phyloP scores from a whole-genome alignment of 2,329 filamentous ascomycete genomes.

The Nemania sp. region DNA sequence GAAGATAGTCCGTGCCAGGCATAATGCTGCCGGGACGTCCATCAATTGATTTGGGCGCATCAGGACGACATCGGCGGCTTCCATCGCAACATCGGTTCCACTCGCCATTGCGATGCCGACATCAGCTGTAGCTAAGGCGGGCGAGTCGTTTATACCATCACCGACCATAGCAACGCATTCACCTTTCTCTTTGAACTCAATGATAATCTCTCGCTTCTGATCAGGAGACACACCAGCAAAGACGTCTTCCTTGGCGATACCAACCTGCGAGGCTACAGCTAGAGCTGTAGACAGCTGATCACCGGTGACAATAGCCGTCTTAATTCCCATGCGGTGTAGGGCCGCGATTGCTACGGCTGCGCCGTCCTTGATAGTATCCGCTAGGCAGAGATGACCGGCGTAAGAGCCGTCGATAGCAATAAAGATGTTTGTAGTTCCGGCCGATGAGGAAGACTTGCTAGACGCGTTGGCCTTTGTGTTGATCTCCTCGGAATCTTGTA shows the following conservation, averaged over 20 bases:
- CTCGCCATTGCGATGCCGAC: slow-evolving; percentile 91
- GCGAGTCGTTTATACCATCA: slow-evolving; percentile 98
- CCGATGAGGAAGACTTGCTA: slow-evolving; percentile 38
- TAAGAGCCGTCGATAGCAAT: slow-evolving; percentile 83
- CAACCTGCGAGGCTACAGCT: slow-evolving; percentile 79
- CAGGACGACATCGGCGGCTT: slow-evolving; percentile 92
- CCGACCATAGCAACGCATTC: slow-evolving; percentile 94
- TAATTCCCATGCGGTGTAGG: slow-evolving; percentile 81
- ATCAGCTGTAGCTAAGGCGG: slow-evolving; percentile 87
- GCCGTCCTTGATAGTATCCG: slow-evolving; percentile 88
- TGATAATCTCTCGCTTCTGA: slow-evolving; percentile 86
- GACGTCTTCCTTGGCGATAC: slow-evolving; percentile 75
- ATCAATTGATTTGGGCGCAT: slow-evolving; percentile 92
- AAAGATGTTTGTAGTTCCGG: slow-evolving; percentile 88
- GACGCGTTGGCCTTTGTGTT: slow-evolving; percentile 50
- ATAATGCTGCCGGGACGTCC: slow-evolving; percentile 84
- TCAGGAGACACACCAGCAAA: slow-evolving; percentile 87
- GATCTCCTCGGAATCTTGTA: slow-evolving; percentile 64
- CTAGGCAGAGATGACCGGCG: slow-evolving; percentile 79
- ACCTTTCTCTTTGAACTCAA: slow-evolving; percentile 72
- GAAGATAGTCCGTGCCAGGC: slow-evolving; percentile 85
- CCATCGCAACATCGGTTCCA: slow-evolving; percentile 96
- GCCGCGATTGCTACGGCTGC: slow-evolving; percentile 80
- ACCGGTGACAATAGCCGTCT: slow-evolving; percentile 89
- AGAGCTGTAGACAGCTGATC: slow-evolving; percentile 85